Evolutionary conservation across 1,284 basidiomycete species (phyloP).

Genomic region (Taiwanofungus camphoratus): DNA sequence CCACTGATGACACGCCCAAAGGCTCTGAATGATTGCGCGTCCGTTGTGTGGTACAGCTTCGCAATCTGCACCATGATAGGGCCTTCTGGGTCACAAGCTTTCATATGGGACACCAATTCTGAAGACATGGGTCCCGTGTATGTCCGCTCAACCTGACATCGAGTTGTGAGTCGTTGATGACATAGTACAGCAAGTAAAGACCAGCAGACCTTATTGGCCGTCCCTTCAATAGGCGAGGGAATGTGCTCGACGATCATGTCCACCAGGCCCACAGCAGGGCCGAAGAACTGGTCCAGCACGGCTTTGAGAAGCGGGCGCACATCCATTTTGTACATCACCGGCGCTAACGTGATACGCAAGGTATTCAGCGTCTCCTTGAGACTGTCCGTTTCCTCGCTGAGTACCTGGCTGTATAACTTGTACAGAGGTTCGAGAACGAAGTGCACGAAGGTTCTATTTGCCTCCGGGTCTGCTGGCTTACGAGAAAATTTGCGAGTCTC

Average conservation of each 20-base stretch:
- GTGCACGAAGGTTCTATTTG: constrained; percentile 87
- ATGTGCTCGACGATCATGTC: constrained; percentile 91
- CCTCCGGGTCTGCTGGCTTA: constrained; percentile 77
- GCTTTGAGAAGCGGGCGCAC: constrained; percentile 92
- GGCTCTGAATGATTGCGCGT: constrained; percentile 93
- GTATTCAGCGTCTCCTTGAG: constrained; percentile 78
- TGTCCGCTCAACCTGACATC: constrained; percentile 62
- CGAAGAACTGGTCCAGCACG: constrained; percentile 94
- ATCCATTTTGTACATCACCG: constrained; percentile 97
- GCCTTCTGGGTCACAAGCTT: constrained; percentile 76
- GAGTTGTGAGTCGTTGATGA: not conserved
- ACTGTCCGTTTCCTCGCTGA: constrained; percentile 86
- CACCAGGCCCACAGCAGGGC: constrained; percentile 80
- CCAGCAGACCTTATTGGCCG: constrained; percentile 59
- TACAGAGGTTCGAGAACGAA: constrained; percentile 97
- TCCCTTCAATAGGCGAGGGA: constrained; percentile 75
- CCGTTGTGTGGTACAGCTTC: constrained; percentile 93
- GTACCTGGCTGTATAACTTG: constrained; percentile 93
- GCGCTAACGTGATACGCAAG: constrained; percentile 86
- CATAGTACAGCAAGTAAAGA: not conserved
- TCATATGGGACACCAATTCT: constrained; percentile 74
- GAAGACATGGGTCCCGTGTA: constrained; percentile 86
- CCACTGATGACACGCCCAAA: constrained; percentile 95
- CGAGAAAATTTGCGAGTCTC: constrained; percentile 86
- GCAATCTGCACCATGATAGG: constrained; percentile 91